Conservation (phyloP, 805 yeast species). For the Zygosaccharomyces siamensis region DNA sequence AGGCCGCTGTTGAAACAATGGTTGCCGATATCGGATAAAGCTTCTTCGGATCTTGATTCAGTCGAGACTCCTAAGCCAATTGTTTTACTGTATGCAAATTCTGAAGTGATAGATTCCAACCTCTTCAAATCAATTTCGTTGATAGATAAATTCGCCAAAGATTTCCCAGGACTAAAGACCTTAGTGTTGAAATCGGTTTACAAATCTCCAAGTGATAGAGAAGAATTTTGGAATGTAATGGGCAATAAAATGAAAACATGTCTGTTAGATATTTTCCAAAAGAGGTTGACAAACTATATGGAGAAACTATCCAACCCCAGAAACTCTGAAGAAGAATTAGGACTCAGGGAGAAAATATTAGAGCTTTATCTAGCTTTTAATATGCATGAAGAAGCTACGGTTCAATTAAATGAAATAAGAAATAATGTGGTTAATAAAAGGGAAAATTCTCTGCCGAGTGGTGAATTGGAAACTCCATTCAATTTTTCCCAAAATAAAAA, state of each 20-base stretch:
- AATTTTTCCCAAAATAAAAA: slow-evolving; percentile 5
- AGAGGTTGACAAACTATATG: slow-evolving; percentile 18
- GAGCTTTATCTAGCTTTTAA: slow-evolving; percentile 27
- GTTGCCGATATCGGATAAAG: slow-evolving; percentile 39
- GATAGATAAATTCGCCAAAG: slow-evolving; percentile 31
- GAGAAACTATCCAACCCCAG: slow-evolving; percentile 8
- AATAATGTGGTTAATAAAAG: slow-evolving; percentile 8
- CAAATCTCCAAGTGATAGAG: slow-evolving; percentile 30
- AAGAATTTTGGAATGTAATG: slow-evolving; percentile 30
- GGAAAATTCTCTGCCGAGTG: slow-evolving; percentile 13
- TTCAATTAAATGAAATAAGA: slow-evolving; percentile 18
- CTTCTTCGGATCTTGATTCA: background rate
- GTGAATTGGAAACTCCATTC: slow-evolving; percentile 25
- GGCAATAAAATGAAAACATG: slow-evolving; percentile 21
- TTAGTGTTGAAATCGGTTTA: slow-evolving; percentile 34
- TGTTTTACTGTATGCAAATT: slow-evolving; percentile 29
- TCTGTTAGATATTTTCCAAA: slow-evolving; percentile 27
- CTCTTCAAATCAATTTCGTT: slow-evolving; percentile 32
- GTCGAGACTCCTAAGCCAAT: slow-evolving; percentile 17
- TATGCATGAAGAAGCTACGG: slow-evolving; percentile 25
- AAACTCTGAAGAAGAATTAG: slow-evolving; percentile 11
- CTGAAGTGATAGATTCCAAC: slow-evolving; percentile 30
- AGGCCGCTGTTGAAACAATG: slow-evolving; percentile 81
- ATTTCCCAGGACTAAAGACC: slow-evolving; percentile 29
- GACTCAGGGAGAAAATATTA: slow-evolving; percentile 24